Evolutionary conservation across 441 rosid species (phyloP).

Genomic region (Croton setiger): DNA sequence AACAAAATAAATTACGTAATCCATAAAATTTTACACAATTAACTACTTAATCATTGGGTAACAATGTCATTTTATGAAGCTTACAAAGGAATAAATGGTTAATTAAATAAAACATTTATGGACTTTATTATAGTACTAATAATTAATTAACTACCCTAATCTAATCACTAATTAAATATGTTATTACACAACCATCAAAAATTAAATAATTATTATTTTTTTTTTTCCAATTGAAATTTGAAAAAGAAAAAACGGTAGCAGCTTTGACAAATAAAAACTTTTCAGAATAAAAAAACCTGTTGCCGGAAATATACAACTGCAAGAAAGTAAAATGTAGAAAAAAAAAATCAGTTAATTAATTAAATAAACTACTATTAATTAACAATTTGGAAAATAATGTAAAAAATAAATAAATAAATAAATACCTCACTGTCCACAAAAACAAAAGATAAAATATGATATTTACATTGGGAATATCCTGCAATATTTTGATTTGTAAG

Average conservation of each 20-base stretch:
- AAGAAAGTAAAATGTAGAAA: slow-evolving; percentile 12
- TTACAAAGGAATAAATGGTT: too few relatives aligned
- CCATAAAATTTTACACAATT: too few relatives aligned
- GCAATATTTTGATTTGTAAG: slow-evolving; percentile 24
- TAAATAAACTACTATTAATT: neutral
- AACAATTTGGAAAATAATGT: neutral
- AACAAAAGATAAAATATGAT: slow-evolving; percentile 26
- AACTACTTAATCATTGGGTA: too few relatives aligned
- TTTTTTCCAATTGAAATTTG: neutral
- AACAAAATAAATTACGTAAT: too few relatives aligned
- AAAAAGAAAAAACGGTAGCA: slow-evolving; percentile 11
- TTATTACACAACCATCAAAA: slow-evolving; percentile 1
- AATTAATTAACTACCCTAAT: too few relatives aligned
- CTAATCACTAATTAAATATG: neutral
- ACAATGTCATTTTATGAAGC: too few relatives aligned
- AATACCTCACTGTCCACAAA: slow-evolving; percentile 28
- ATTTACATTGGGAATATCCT: slow-evolving; percentile 47
- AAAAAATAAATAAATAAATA: neutral
- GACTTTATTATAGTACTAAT: too few relatives aligned
- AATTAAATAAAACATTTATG: too few relatives aligned
- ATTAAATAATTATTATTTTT: neutral
- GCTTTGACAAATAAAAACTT: slow-evolving; percentile 13
- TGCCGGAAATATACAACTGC: slow-evolving; percentile 50
- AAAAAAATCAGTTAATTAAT: neutral
- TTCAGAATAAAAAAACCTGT: slow-evolving; percentile 14